phyloP scores from a whole-genome alignment of 1,284 basidiomycete species.

The Rhodotorula sp. region DNA sequence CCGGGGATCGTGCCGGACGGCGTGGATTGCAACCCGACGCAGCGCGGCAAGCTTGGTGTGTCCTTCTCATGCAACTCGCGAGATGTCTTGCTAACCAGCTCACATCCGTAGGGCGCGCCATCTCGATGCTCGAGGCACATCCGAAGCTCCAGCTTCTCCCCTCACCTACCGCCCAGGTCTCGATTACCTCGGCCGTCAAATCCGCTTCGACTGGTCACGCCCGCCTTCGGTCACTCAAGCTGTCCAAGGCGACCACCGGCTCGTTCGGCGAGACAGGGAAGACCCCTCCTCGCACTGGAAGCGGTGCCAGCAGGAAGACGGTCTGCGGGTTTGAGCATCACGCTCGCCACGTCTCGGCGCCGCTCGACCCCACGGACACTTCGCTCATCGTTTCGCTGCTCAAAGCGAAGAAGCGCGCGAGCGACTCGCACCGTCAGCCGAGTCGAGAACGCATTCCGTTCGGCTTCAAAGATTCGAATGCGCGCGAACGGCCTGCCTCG shows the following conservation, averaged over 20 bases:
- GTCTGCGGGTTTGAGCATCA: slow-evolving; percentile 30
- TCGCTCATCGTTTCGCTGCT: slow-evolving; percentile 23
- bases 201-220: slow-evolving; percentile 15
- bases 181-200: slow-evolving; percentile 10
- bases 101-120: slow-evolving; percentile 26
- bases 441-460: slow-evolving; percentile 4
- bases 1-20: slow-evolving; percentile 24
- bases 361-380: slow-evolving; percentile 9
- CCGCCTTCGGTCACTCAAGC: slow-evolving; percentile 35
- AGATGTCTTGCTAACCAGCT: background rate
- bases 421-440: background rate
- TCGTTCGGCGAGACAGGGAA: background rate
- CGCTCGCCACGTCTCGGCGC: slow-evolving; percentile 2
- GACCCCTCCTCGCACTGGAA: background rate
- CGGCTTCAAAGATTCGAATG: slow-evolving; percentile 5
- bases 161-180: background rate
- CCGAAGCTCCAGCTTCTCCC: slow-evolving; percentile 34
- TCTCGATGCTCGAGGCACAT: slow-evolving; percentile 30
- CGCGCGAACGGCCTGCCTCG: background rate
- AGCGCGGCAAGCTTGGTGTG: slow-evolving; percentile 21
- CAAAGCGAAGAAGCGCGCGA: background rate
- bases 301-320: slow-evolving; percentile 18
- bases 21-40: slow-evolving; percentile 8
- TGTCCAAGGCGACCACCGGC: slow-evolving; percentile 14
- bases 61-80: no score